Evolutionary conservation across 495 filamentous ascomycete species (phyloP), one percentile per base, ranked within the genome.

Genomic region (Penicillium lagena): DNA sequence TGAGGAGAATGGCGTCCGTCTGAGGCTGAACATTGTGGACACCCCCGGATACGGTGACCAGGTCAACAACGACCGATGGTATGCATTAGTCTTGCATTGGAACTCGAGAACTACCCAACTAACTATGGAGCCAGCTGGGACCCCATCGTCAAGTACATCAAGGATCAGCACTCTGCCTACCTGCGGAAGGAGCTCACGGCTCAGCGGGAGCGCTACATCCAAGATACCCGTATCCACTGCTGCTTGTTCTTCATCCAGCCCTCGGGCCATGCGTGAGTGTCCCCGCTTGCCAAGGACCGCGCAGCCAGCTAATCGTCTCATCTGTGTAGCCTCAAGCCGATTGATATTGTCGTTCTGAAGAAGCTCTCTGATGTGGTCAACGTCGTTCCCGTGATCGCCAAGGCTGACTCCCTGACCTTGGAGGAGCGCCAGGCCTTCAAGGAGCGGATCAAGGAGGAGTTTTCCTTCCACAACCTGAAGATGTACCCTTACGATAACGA

Each of bases 401-500:
- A 99, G 76, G 85, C 93, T 40, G 93, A 99, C 60, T 93, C 90
- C 43, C 73, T 99, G 51, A 99, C 93, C 8, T 76, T 99, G 22
- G 94, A 99, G 67, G 93, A 99, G 76, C 80, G 93, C 47, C 79
- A 81, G 54, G 89, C 83, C 4, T 99, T 99, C 81, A 99, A 97
- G 77, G 90, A 90, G 74, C 81, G 94, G 58, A 99, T 99, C 71
- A 96, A 95, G 81, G 91, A 97, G 77, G 93, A 99, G 63, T 97
- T 99, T 66, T 75, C 86, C 34, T 99, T 99, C 83, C 93, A 99
- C 80, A 97, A 96, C 77, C 79, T 97, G 64, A 89, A 95, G 75
- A 99, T 99, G 93, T 99, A 95, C 77, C 93, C 93, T 39, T 99
- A 99, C 66, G 91, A 97, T 71, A 97, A 96, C 63, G 93, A 97